These are phyloP conservation scores for Arthrobotrys megalospora DNA, from an alignment of 2,329 filamentous ascomycete species.

Conservation along the genomic window DNA sequence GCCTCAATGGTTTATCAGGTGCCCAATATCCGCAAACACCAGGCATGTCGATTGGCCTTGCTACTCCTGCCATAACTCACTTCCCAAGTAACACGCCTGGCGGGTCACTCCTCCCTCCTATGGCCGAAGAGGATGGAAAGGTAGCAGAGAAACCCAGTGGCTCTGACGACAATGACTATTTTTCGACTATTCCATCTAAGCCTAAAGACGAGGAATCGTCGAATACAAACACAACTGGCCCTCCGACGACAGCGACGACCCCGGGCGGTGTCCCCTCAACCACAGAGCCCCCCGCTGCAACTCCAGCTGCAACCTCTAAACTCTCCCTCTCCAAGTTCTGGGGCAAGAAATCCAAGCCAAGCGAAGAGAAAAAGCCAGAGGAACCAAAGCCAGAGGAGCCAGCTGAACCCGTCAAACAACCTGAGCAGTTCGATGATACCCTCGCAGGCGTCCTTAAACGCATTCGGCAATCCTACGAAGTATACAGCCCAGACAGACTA, in stretches of 20 bases:
- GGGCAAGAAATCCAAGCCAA: slow-evolving; percentile 70
- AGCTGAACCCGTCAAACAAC: slow-evolving; percentile 63
- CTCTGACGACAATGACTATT: slow-evolving; percentile 81
- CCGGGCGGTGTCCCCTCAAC: slow-evolving; percentile 24
- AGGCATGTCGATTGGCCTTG: slow-evolving; percentile 82
- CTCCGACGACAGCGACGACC: slow-evolving; percentile 68
- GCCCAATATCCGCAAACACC: slow-evolving; percentile 78
- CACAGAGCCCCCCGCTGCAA: slow-evolving; percentile 66
- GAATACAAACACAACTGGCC: slow-evolving; percentile 70
- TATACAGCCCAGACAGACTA: slow-evolving; percentile 65
- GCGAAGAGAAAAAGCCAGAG: slow-evolving; percentile 62
- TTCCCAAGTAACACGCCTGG: slow-evolving; percentile 65
- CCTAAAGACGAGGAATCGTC: slow-evolving; percentile 70
- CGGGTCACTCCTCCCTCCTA: slow-evolving; percentile 69
- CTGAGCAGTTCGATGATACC: slow-evolving; percentile 76
- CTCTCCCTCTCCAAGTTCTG: slow-evolving; percentile 72
- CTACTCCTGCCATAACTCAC: slow-evolving; percentile 73
- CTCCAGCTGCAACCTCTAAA: slow-evolving; percentile 68
- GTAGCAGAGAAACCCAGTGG: slow-evolving; percentile 66
- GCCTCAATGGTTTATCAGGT: slow-evolving; percentile 71
- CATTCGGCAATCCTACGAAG: slow-evolving; percentile 81
- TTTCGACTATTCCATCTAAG: slow-evolving; percentile 75
- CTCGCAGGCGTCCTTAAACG: slow-evolving; percentile 81
- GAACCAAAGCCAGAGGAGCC: slow-evolving; percentile 60
- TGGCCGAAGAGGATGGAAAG: slow-evolving; percentile 70